Base-by-base conservation (phyloP, 2,329 filamentous ascomycete genomes). In the Boeremia lycopersici region DNA sequence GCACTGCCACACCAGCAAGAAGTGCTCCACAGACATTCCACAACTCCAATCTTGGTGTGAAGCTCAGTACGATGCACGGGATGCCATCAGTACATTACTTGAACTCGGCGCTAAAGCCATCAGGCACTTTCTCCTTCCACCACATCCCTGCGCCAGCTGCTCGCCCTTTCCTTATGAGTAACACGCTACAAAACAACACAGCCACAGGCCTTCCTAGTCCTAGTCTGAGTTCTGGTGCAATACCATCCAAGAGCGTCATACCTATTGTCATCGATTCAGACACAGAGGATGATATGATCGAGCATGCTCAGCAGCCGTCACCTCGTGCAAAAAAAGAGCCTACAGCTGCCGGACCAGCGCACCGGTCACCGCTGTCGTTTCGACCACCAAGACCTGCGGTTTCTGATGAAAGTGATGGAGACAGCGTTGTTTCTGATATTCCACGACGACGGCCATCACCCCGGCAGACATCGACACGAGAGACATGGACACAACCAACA, bases 61-160 rank as follows among this genome's bases (percentile, higher is more conserved):
- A 40, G 28, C 9, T 42, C 12, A 55, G 43, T 29, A 45, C 31
- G 26, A 48, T 25, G 19, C 61, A 61, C 25, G 58, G 59, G 11
- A 5, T 43, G 25, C 63, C 64, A 1, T 68, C 67, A 0, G 61
- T 64, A 0, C 60, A 62, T 12, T 57, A 59, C n/a, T 59, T 69
- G 40, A 68, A 70, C 8, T 48, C 45, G 2, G 61, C 59, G 1
- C 44, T 67, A 7, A 68, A 64, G 48, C 42, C 55, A 3, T 64
- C 52, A 4, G 41, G 34, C 4, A n/a, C 49, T 12, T 42, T 48
- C 4, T 25, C 57, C 1, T 35, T 62, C 1, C 44, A 48, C 0
- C 34, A 57, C 2, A 8, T 57, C 1, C 35, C 41, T 12, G 10
- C 13, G 1, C 33, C 28, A 10, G 46, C 47, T 12, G 41, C 63